Base-by-base conservation (phyloP, 805 yeast genomes). In the Saccharomycopsis sp. region DNA sequence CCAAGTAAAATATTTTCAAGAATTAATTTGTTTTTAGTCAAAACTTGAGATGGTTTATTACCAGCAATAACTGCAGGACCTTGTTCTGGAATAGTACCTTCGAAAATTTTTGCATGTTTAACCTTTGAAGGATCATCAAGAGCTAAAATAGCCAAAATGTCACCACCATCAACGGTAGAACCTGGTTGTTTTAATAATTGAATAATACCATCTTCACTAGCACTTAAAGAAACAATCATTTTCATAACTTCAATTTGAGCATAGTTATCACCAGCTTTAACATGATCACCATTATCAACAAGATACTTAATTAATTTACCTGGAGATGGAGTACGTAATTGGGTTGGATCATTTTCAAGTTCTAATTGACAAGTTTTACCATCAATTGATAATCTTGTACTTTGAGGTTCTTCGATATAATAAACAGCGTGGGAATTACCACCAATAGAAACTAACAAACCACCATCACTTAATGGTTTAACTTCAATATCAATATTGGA, bases 221-320 rank as follows among this genome's bases (percentile, higher is more conserved):
- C 89, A 55, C 88, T 67, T 54, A 92, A 72, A 37, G 98, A 96
- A 96, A 92, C 92, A 63, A 88, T 87, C 98, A 92, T 92, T 64
- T 92, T 92, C 99, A 92, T 92, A 51, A 92, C 98, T 66, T 92
- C 99, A 43, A 92, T 96, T 66, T 92, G 98, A 31, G 98, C 98
- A 56, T 76, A 94, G 34, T 96, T 79, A 64, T 89, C 94, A 46
- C 97, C 97, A 45, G 92, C 77, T 39, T 62, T 64, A 52, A 92
- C 74, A 56, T 89, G 97, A 49, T 89, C 98, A 51, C 98, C 98
- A 52, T 79, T 81, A 57, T 94, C 97, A 47, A 92, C 95, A 51
- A 92, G 68, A 59, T 78, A 92, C 59, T 85, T 85, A 47, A 89
- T 95, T 51, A 92, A 72, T 66, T 92, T 92, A 70, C 99, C 99